These are phyloP conservation scores for Epichloe amarillans DNA, from an alignment of 2,329 filamentous ascomycete genomes.

Conservation along the genomic window DNA sequence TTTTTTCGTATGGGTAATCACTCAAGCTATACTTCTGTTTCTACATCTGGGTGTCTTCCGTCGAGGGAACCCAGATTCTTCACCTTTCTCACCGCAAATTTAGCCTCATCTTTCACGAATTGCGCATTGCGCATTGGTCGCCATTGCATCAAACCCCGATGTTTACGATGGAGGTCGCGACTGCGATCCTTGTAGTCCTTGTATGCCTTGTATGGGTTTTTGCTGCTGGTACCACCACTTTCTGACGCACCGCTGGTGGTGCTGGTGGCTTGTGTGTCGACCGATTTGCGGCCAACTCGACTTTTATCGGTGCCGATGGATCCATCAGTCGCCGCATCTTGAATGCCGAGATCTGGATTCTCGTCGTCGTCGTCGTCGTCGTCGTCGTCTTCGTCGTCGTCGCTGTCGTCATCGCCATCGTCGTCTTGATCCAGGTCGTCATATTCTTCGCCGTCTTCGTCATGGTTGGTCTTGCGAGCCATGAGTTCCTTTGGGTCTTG, in stretches of 20 bases:
- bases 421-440: constrained; percentile 25
- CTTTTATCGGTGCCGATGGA: constrained; percentile 13
- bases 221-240: constrained; percentile 26
- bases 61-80: constrained; percentile 65
- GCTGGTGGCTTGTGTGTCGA: constrained; percentile 26
- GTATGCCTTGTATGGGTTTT: constrained; percentile 42
- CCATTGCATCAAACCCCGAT: constrained; percentile 92
- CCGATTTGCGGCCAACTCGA: constrained; percentile 20
- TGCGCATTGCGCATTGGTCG: constrained; percentile 71
- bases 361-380: constrained; percentile 14
- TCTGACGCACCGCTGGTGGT: constrained; percentile 18
- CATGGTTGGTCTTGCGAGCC: constrained; percentile 18
- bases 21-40: constrained; percentile 52
- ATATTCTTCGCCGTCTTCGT: constrained; percentile 23
- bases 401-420: constrained; percentile 11
- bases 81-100: constrained; percentile 62
- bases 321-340: constrained; percentile 33
- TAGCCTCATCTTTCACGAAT: constrained; percentile 80
- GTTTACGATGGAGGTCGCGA: constrained; percentile 68
- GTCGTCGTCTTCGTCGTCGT: constrained; percentile 14
- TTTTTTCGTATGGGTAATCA: background rate
- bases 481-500: constrained; percentile 49
- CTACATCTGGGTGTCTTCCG: constrained; percentile 76
- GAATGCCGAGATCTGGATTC: constrained; percentile 43
- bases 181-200: constrained; percentile 55